These are phyloP conservation scores for Hypomyces perniciosus DNA, from an alignment of 2,329 filamentous ascomycete genomes.

Conservation along the genomic window DNA sequence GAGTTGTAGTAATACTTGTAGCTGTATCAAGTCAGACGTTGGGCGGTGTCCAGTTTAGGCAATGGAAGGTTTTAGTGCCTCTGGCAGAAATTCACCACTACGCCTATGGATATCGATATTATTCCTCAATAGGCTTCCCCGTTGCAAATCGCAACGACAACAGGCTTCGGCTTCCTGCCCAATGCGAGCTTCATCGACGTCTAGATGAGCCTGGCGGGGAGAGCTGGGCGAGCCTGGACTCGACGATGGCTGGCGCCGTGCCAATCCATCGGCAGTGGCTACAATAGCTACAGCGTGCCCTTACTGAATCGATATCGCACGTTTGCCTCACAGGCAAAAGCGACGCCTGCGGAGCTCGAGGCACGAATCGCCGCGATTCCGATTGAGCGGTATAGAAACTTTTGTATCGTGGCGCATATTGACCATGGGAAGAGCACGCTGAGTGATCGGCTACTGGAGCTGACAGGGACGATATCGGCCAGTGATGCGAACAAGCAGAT, in stretches of 20 bases:
- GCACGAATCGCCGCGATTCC: constrained; percentile 65
- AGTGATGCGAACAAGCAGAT: constrained; percentile 87
- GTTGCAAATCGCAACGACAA: neutral
- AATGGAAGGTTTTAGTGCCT: neutral
- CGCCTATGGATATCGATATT: no score
- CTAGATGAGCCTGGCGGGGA: constrained; percentile 34
- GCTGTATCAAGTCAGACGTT: no score
- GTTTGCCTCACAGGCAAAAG: constrained; percentile 19
- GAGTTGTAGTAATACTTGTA: no score
- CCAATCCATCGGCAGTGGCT: neutral
- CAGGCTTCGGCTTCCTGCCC: neutral
- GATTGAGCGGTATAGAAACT: constrained; percentile 80
- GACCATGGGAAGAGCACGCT: constrained; percentile 98
- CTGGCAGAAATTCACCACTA: no score
- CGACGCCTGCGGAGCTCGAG: constrained; percentile 30
- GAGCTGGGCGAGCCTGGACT: constrained; percentile 32
- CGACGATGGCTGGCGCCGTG: constrained; percentile 26
- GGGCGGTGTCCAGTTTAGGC: no score
- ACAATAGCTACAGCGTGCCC: neutral
- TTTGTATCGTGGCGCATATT: constrained; percentile 97
- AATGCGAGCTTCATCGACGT: constrained; percentile 12
- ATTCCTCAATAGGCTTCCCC: no score
- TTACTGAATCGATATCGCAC: neutral
- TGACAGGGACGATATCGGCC: constrained; percentile 85
- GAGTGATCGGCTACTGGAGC: constrained; percentile 83